Evolutionary conservation across 345 rosid genomes (phyloP).

Genomic region (Toxicodendron radicans): DNA sequence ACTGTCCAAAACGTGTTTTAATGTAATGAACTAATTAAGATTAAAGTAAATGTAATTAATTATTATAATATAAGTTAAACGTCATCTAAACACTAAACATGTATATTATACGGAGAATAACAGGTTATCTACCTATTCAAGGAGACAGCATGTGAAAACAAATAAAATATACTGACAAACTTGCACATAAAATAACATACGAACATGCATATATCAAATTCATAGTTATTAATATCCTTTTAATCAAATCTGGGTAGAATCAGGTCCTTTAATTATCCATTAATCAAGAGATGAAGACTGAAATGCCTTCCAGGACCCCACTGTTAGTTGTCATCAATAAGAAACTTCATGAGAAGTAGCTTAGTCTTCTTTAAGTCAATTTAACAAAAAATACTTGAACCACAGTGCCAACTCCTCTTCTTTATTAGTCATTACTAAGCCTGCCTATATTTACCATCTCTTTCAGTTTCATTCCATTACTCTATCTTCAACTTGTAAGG

Average conservation of each 20-base stretch:
- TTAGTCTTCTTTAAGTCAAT: slow-evolving; percentile 12
- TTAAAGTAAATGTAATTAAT: too few relatives aligned
- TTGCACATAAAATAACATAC: neutral
- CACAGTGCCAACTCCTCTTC: too few relatives aligned
- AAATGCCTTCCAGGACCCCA: slow-evolving; percentile 7
- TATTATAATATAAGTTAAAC: neutral
- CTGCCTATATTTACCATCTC: neutral
- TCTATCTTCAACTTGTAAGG: neutral
- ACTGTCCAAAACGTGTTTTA: too few relatives aligned
- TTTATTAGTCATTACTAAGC: neutral
- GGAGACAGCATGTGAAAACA: neutral
- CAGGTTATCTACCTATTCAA: neutral
- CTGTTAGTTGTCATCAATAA: neutral
- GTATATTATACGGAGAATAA: neutral
- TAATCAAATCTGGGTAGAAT: neutral
- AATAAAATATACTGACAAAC: neutral
- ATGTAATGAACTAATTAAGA: neutral
- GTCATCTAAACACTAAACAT: too few relatives aligned
- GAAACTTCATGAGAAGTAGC: neutral
- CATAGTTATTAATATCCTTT: neutral
- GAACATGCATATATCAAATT: neutral
- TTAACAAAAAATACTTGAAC: neutral
- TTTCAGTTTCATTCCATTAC: neutral
- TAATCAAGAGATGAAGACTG: slow-evolving; percentile 21
- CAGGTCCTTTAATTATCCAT: slow-evolving; percentile 24